Evolutionary conservation across 225 moss, liverwort and hornwort genomes (phyloP), one percentile per base, ranked within the genome.

Genomic region (Climacium dendroides): DNA sequence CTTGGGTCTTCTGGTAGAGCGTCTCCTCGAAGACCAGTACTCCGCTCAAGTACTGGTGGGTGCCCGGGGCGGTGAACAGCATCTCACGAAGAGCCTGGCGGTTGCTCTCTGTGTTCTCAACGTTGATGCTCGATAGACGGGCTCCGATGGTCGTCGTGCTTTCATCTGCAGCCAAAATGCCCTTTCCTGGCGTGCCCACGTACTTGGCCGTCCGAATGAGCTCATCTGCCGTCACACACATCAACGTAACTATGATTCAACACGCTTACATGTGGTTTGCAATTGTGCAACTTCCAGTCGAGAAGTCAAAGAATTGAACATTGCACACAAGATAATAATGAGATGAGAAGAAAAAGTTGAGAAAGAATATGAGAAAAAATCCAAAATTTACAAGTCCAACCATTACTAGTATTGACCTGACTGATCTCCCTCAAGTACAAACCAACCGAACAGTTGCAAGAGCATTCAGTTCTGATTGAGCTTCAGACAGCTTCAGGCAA

Each of bases 11-110:
- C 85, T 94, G 93, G 88, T 88, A 94, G 8, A 94, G 89, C 19
- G 91, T 94, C 58, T 94, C 92, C 69, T 94, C 92, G 61, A 85
- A 94, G 39, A 94, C 64, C 48, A 94, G 88, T 72, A 86, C 92
- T 14, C 93, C 93, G 88, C 92, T 90, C 16, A 94, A 76, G 76
- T 89, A 94, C 76, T 92, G 92, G 76, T 94, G 93, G 28, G 91
- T 94, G 59, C 91, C 91, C 5, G 93, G 92, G n/a, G 93, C 92
- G 18, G 93, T 94, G 88, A 94, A 94, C 45, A 94, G 85, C 93
- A 94, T 90, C 92, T 94, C 93, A 29, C 93, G 92, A 35, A 94
- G 92, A 19, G 92, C 92, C 87, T 94, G 93, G 37, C 91, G 90
- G 85, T 94, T 94, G 70, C 81, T 47, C 72, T 94, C 93, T 6